These are phyloP conservation scores for Cadophora sp. DNA, from an alignment of 2,329 filamentous ascomycete species.

Conservation along the genomic window DNA sequence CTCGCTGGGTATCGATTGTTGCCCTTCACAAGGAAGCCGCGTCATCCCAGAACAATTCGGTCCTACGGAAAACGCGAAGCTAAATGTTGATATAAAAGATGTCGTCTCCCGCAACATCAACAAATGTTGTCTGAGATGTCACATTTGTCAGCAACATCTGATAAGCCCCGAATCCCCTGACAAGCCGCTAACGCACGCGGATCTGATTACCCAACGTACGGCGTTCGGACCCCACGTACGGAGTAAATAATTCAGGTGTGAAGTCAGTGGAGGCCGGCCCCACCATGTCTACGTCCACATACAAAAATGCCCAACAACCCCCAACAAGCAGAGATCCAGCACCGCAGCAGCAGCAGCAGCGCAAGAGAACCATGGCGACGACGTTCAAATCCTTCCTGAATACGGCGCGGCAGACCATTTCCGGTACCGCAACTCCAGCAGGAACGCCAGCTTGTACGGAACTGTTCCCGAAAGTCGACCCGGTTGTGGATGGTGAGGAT, in stretches of 20 bases:
- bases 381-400: conserved; percentile 41
- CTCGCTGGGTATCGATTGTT: not conserved
- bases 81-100: not conserved
- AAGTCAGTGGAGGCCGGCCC: not conserved
- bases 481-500: conserved; percentile 84
- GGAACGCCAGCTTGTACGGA: conserved; percentile 34
- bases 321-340: conserved; percentile 1
- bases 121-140: not conserved
- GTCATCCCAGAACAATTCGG: not conserved
- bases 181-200: not conserved
- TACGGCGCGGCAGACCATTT: conserved; percentile 38
- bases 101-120: not conserved
- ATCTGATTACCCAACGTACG: conserved; percentile 22
- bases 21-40: not conserved
- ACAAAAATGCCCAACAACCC: conserved; percentile 24
- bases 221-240: conserved; percentile 21
- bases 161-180: conserved; percentile 11
- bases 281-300: conserved; percentile 19
- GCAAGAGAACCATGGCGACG: conserved; percentile 36
- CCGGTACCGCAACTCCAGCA: conserved; percentile 36
- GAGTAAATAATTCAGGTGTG: conserved; percentile 3
- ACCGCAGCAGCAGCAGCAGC: conserved; percentile 8
- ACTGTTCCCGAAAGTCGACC: conserved; percentile 78
- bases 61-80: not conserved
- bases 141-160: conserved; percentile 13